Evolutionary conservation across 306 rosid species (phyloP), one percentile per base, ranked within the genome.

Genomic region (Trichosanthes truncata): DNA sequence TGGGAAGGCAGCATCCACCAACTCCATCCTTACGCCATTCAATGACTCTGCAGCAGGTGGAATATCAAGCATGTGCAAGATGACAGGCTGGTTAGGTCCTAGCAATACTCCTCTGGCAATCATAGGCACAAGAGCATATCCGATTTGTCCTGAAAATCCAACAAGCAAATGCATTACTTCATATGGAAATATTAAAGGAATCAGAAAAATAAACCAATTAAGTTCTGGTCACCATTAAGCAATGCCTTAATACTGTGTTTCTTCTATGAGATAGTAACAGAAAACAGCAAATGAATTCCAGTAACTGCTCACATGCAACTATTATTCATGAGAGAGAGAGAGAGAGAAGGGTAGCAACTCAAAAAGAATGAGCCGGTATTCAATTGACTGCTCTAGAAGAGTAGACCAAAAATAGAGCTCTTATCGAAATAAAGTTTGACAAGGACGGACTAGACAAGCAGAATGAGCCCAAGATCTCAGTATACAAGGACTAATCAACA

Each of bases 91-190:
- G 89, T 93, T 92, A 29, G 89, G 45, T 29, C 99, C 99, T 49
- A 96, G 78, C 96, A 96, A 91, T 82, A 91, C 89, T 86, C 99
- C 99, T 86, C 99, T 90, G 35, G 98, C 97, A 81, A 96, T 89
- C 99, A 96, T 96, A 9, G 99, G 99, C 21, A 91, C 98, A 81
- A 96, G 99, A 23, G 97, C 98, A 87, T 96, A 96, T 36, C 98
- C 99, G 45, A 93, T 96, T 91, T 96, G 99, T 17, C 99, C 98
- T 96, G 84, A n/a, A 90, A 87, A 76, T 21, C 26, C 65, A 69
- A 67, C 36, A 78, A 61, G 25, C 46, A 45, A 51, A 45, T 4
- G 20, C 63, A 6, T 76, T 83, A 80, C 79, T 25, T 13, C 51
- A 49, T 21, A 49, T 20, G 26, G 60, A 81, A 60, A 18, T 9